Evolutionary conservation across 2,329 filamentous ascomycete genomes (phyloP).

Genomic region (Magnaporthiopsis rhizophila): DNA sequence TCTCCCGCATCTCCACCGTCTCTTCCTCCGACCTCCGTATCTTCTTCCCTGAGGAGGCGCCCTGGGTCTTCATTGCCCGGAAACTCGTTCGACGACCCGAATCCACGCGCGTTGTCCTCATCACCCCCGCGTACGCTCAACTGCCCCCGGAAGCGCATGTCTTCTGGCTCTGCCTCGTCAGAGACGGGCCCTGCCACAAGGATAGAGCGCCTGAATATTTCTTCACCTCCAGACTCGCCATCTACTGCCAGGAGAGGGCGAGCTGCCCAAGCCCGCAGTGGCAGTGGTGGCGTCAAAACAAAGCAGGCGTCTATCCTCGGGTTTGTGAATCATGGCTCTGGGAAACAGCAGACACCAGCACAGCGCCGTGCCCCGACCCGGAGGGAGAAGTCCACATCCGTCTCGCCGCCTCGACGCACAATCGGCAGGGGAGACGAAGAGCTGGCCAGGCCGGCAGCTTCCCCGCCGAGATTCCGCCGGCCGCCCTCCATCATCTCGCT

Average conservation of each 20-base stretch:
- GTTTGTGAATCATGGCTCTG: not conserved
- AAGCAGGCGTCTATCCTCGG: not conserved
- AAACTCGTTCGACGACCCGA: conserved; percentile 2
- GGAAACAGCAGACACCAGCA: not conserved
- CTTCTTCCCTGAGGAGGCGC: conserved; percentile 25
- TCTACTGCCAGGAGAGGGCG: not conserved
- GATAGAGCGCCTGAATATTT: not conserved
- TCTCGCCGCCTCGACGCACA: no score
- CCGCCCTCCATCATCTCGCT: not conserved
- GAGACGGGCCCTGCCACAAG: not conserved
- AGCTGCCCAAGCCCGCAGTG: not conserved
- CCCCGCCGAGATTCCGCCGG: not conserved
- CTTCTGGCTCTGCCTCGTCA: not conserved
- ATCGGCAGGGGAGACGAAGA: no score
- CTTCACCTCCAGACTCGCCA: not conserved
- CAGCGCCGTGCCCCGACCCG: not conserved
- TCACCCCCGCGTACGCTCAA: conserved; percentile 40
- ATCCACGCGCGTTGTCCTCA: conserved; percentile 26
- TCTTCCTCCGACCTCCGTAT: conserved; percentile 22
- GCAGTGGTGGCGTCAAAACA: not conserved
- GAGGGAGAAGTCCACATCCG: not conserved
- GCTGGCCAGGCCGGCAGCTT: not conserved
- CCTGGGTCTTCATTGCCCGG: not conserved
- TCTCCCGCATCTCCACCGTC: conserved; percentile 17
- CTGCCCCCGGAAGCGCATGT: conserved; percentile 32